Evolutionary conservation across 2,329 filamentous ascomycete species (phyloP), one percentile per base, ranked within the genome.

Genomic region (Chalara sp.): DNA sequence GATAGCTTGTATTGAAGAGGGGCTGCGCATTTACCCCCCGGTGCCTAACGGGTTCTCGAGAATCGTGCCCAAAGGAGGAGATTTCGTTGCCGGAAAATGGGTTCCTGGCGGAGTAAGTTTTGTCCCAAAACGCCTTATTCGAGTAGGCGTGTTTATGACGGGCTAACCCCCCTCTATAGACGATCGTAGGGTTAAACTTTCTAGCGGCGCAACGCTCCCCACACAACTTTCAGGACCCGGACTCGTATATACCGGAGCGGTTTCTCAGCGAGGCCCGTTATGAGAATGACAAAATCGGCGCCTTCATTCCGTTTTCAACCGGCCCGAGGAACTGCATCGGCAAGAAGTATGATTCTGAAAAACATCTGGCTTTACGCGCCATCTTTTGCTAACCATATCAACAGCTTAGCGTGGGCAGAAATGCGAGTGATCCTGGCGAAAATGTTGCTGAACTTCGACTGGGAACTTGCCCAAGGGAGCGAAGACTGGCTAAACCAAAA

Each of bases 181-280:
- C 46, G 6, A 61, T 30, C 28, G 7, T 53, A 35, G 11, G 33
- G n/a, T 44, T 43, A 12, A 12, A 37, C 5, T 13, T 8, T 8
- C 41, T 37, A 5, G 46, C 46, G 6, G 13, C 43, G 1, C 37
- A 54, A 44, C 29, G 37, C 32, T 44, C 31, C 1, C 7, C 11
- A 5, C 39, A n/a, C 1, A 54, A 57, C 42, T 59, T 57, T 41
- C n/a, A 33, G 5, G 32, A 50, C 10, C 47, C 55, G 2, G 43
- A 53, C 2, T 43, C 28, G 8, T 56, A 55, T 32, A 45, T 52
- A 1, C 55, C 55, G 5, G 55, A 57, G 33, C 57, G 68, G 0
- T 72, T 68, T 67, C 70, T 44, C 51, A 50, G 37, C 7, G 58
- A 65, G 30, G 7, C 33, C 8, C 32, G 29, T 5, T 53, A 44